Evolutionary conservation across 257 asterid species (phyloP).

Genomic region (Rubia yunnanensis): DNA sequence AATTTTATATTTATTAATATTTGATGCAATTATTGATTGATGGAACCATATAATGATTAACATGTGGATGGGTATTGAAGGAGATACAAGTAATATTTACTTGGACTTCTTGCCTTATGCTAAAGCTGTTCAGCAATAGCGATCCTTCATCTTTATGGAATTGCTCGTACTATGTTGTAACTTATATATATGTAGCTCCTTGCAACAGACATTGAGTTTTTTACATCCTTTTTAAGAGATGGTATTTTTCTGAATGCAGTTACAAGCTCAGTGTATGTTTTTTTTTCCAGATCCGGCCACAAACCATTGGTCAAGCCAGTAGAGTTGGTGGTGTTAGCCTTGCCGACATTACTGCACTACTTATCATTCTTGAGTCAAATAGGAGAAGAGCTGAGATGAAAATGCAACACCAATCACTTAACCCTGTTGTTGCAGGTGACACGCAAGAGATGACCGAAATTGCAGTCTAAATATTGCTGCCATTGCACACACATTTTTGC

Average conservation of each 20-base stretch:
- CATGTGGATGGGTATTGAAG: not conserved
- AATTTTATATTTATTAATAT: not conserved
- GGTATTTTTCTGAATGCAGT: not conserved
- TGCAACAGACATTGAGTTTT: not conserved
- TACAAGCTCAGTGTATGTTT: not conserved
- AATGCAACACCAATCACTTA: conserved; percentile 24
- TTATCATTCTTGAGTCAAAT: conserved; percentile 85
- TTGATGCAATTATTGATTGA: not conserved
- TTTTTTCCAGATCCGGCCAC: conserved; percentile 81
- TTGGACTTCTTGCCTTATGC: not conserved
- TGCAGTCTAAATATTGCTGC: conserved; percentile 7
- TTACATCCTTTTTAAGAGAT: not conserved
- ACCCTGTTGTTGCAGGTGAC: conserved; percentile 20
- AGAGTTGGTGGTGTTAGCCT: conserved; percentile 99
- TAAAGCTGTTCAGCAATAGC: not conserved
- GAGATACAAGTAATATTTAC: not conserved
- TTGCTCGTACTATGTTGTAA: not conserved
- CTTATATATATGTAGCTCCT: not conserved
- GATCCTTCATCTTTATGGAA: not conserved
- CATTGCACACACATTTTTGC: not conserved
- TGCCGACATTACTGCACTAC: conserved; percentile 91
- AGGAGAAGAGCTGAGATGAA: conserved; percentile 56
- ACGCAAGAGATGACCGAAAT: conserved; percentile 22
- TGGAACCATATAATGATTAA: not conserved
- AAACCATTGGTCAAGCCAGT: conserved; percentile 94